Conservation (phyloP, 495 filamentous ascomycete species). For the Xylaria nigripes region DNA sequence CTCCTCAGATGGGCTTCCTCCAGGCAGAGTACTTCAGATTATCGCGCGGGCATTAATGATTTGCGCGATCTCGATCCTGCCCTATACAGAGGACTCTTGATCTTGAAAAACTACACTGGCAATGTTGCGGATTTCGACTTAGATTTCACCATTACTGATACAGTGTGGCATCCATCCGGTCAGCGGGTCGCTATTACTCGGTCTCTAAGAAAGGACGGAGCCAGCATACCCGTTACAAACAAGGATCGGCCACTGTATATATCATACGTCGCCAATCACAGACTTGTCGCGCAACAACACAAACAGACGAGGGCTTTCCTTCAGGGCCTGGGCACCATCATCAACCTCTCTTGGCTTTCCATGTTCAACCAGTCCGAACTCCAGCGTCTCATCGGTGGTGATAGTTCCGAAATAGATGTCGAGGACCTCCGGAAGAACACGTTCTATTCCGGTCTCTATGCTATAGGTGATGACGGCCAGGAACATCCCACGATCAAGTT, state of each 20-base stretch:
- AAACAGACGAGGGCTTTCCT: constrained; percentile 82
- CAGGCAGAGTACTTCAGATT: constrained; percentile 52
- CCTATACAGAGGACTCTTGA: constrained; percentile 85
- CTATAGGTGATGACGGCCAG: constrained; percentile 72
- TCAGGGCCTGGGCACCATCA: constrained; percentile 74
- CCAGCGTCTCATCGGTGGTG: constrained; percentile 85
- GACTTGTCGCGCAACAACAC: constrained; percentile 67
- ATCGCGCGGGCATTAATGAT: constrained; percentile 86
- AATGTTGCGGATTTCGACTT: constrained; percentile 74
- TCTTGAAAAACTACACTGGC: constrained; percentile 80
- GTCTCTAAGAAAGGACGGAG: constrained; percentile 67
- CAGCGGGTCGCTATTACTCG: constrained; percentile 52
- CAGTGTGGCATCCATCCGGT: constrained; percentile 49
- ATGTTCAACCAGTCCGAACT: constrained; percentile 98
- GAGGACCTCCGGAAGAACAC: constrained; percentile 83
- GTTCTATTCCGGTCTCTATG: constrained; percentile 77
- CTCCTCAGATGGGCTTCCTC: constrained; percentile 87
- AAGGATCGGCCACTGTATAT: constrained; percentile 91
- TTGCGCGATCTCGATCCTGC: constrained; percentile 85
- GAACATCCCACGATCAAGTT: constrained; percentile 78
- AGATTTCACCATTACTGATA: constrained; percentile 86
- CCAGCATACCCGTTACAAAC: constrained; percentile 76
- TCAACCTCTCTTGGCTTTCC: constrained; percentile 83
- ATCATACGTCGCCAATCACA: constrained; percentile 77
- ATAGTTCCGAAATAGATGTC: constrained; percentile 75